phyloP scores from a whole-genome alignment of 2,329 filamentous ascomycete genomes.

The Alternaria consortialis region DNA sequence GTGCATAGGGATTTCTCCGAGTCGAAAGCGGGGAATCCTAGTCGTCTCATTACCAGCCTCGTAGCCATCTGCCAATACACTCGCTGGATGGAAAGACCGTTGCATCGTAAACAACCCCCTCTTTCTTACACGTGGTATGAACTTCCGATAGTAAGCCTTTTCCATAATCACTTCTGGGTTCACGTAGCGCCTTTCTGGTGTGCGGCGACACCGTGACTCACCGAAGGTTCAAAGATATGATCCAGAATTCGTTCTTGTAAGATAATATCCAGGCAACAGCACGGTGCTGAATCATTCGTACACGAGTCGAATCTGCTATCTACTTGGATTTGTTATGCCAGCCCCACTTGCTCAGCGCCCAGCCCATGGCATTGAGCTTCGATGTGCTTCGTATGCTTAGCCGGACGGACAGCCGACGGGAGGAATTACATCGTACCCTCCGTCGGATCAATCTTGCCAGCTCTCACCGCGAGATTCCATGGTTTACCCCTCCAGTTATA shows the following conservation, averaged over 20 bases:
- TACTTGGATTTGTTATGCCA: background rate
- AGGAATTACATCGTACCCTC: slow-evolving; percentile 9
- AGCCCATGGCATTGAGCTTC: slow-evolving; percentile 25
- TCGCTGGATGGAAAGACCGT: background rate
- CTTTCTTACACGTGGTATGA: background rate
- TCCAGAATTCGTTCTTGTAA: no score
- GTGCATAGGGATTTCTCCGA: slow-evolving; percentile 2
- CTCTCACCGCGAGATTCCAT: background rate
- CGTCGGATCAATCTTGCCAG: background rate
- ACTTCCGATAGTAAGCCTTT: background rate
- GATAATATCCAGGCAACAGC: background rate
- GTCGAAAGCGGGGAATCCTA: slow-evolving; percentile 26
- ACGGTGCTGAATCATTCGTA: background rate
- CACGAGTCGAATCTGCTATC: background rate
- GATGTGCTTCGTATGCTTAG: slow-evolving; percentile 27
- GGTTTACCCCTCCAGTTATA: slow-evolving; percentile 7
- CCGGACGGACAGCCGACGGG: slow-evolving; percentile 21
- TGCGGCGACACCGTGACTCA: background rate
- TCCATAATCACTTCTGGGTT: background rate
- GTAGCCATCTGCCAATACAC: background rate
- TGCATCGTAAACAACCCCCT: background rate
- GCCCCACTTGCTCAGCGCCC: slow-evolving; percentile 6
- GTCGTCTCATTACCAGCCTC: slow-evolving; percentile 18
- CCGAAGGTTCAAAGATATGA: background rate
- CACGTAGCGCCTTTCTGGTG: background rate